phyloP scores from a whole-genome alignment of 495 filamentous ascomycete genomes.

The Apiosordaria backusii region DNA sequence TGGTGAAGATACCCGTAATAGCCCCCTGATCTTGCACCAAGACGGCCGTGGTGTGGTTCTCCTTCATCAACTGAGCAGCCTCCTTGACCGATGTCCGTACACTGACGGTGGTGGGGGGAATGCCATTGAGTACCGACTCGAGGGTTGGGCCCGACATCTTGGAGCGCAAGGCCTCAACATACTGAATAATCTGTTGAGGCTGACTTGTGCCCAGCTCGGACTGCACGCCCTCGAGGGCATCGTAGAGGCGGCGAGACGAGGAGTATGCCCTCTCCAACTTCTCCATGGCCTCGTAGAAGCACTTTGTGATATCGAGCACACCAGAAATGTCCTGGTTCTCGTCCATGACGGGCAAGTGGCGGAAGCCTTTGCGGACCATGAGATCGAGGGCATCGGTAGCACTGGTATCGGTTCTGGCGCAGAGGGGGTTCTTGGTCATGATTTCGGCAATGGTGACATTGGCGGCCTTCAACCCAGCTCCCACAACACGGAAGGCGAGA shows the following conservation, averaged over 20 bases:
- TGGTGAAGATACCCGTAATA: slow-evolving; percentile 98
- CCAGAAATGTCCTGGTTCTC: slow-evolving; percentile 99
- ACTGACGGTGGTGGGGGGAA: slow-evolving; percentile 89
- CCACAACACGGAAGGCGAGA: slow-evolving; percentile 94
- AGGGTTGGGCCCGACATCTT: slow-evolving; percentile 99
- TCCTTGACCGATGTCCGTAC: slow-evolving; percentile 95
- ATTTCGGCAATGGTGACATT: slow-evolving; percentile 93
- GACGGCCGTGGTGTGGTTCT: slow-evolving; percentile 94
- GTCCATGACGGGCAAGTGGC: slow-evolving; percentile 98
- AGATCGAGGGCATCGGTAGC: slow-evolving; percentile 95
- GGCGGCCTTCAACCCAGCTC: slow-evolving; percentile 83
- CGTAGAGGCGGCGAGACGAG: slow-evolving; percentile 93
- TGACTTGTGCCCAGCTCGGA: slow-evolving; percentile 94
- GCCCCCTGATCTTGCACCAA: slow-evolving; percentile 94
- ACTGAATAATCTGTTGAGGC: slow-evolving; percentile 97
- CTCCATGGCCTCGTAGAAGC: slow-evolving; percentile 99
- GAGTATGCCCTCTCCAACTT: slow-evolving; percentile 96
- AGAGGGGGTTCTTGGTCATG: slow-evolving; percentile 99
- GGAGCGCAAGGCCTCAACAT: slow-evolving; percentile 87
- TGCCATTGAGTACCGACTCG: slow-evolving; percentile 87
- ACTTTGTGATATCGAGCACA: slow-evolving; percentile 98
- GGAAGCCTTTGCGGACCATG: slow-evolving; percentile 97
- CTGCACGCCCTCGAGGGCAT: slow-evolving; percentile 97
- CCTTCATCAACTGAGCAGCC: slow-evolving; percentile 92
- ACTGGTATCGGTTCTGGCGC: slow-evolving; percentile 94